phyloP scores from a whole-genome alignment of 2,329 filamentous ascomycete species.

The Remersonia thermophila region DNA sequence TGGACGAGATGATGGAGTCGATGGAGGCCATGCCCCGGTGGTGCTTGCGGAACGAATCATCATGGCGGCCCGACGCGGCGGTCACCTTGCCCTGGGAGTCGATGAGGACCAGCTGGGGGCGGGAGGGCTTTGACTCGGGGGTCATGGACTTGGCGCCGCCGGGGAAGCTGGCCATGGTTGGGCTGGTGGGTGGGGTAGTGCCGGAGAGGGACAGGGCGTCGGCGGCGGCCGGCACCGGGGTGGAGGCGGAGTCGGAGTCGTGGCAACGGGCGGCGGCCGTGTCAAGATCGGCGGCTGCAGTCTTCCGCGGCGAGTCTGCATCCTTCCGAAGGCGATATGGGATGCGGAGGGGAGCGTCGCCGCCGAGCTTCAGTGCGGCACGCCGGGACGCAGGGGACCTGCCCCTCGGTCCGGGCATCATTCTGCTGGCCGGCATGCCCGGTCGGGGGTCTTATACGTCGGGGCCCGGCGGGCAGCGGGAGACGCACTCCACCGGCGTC shows the following conservation, averaged over 20 bases:
- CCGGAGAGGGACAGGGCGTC: slow-evolving; percentile 16
- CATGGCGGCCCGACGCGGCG: neutral
- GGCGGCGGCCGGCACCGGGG: slow-evolving; percentile 5
- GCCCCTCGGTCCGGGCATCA: slow-evolving; percentile 16
- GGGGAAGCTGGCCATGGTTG: slow-evolving; percentile 12
- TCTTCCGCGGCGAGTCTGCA: slow-evolving; percentile 12
- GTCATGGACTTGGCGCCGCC: slow-evolving; percentile 9
- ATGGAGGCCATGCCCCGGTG: slow-evolving; percentile 18
- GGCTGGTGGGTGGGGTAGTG: slow-evolving; percentile 16
- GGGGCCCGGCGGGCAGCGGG: neutral
- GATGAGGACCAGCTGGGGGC: slow-evolving; percentile 10
- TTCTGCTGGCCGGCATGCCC: slow-evolving; percentile 3
- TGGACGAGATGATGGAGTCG: slow-evolving; percentile 17
- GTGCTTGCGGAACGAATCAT: slow-evolving; percentile 12
- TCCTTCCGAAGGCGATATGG: slow-evolving; percentile 14
- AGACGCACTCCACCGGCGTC: neutral
- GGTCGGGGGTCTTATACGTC: slow-evolving; percentile 1
- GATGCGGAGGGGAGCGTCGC: slow-evolving; percentile 12
- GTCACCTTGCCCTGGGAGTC: slow-evolving; percentile 7
- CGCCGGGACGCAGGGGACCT: slow-evolving; percentile 15
- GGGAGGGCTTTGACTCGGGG: slow-evolving; percentile 7
- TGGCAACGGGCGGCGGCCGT: too few relatives aligned
- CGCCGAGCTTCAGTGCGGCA: slow-evolving; percentile 17
- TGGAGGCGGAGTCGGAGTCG: slow-evolving; percentile 6
- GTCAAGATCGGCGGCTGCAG: slow-evolving; percentile 12